Conservation (phyloP, 78 protist genomes). For the Dictyostelium purpureum region DNA sequence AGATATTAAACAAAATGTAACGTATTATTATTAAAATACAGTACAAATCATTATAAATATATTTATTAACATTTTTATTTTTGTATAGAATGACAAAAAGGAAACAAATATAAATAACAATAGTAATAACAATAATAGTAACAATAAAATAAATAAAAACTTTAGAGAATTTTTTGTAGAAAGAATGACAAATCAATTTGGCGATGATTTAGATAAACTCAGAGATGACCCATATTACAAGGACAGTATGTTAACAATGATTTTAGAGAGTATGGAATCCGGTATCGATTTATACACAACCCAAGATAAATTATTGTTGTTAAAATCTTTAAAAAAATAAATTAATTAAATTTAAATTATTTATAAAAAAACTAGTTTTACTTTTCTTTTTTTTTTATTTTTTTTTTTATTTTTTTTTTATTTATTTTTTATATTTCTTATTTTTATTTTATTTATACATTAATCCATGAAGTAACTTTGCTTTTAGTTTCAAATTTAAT, state of each 20-base stretch:
- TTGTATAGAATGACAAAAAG: not conserved
- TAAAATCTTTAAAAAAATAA: not conserved
- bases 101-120: slow-evolving; percentile 3
- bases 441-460: not conserved
- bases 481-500: slow-evolving; percentile 35
- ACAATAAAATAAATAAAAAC: slow-evolving; percentile 4
- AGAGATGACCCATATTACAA: slow-evolving; percentile 54
- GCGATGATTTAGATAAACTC: slow-evolving; percentile 68
- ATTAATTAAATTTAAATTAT: not conserved
- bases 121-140: not conserved
- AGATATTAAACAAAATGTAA: not conserved
- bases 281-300: slow-evolving; percentile 57
- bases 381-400: not conserved
- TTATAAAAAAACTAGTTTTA: too few relatives aligned
- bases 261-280: slow-evolving; percentile 63
- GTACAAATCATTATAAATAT: not conserved
- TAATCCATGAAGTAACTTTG: slow-evolving; percentile 32
- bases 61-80: not conserved
- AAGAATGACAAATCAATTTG: slow-evolving; percentile 67
- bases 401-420: not conserved
- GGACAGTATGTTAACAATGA: slow-evolving; percentile 45
- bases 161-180: slow-evolving; percentile 68
- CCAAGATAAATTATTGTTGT: slow-evolving; percentile 28
- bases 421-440: not conserved
- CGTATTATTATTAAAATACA: not conserved